A percentile compares a stretch with the other conserved stretches of the same genome.
Evolutionary conservation across 2,329 filamentous ascomycete species (phyloP).

Genomic region (Colletotrichum godetiae): DNA sequence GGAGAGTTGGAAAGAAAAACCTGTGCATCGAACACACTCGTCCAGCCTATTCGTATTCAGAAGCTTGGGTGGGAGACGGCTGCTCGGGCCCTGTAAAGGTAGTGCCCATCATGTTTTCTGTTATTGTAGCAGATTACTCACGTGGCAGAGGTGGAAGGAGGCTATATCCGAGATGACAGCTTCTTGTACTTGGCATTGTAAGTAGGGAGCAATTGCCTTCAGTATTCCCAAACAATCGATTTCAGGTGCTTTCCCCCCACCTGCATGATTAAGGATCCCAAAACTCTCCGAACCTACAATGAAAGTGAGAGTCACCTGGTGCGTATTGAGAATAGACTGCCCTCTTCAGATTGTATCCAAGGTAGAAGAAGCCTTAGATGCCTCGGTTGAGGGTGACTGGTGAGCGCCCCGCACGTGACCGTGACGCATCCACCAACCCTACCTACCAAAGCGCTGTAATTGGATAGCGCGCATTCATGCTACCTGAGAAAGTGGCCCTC

Average conservation of each 20-base stretch:
- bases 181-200: too few relatives aligned
- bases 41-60: background rate
- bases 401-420: slow-evolving; percentile 13
- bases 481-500: background rate
- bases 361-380: too few relatives aligned
- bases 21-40: background rate
- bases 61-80: background rate
- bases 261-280: too few relatives aligned
- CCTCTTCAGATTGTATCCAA: too few relatives aligned
- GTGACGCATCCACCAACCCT: background rate
- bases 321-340: too few relatives aligned
- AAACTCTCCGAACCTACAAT: too few relatives aligned
- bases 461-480: background rate
- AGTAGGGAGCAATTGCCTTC: too few relatives aligned
- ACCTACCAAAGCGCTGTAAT: background rate
- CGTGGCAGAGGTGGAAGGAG: background rate
- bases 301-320: too few relatives aligned
- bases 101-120: background rate
- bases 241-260: too few relatives aligned
- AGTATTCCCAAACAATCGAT: too few relatives aligned
- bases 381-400: too few relatives aligned
- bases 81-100: background rate
- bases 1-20: background rate
- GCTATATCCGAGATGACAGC: too few relatives aligned
- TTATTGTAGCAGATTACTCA: background rate